Evolutionary conservation across 73 alveolate genomes (phyloP).

Genomic region (Tetrahymena thermophila): DNA sequence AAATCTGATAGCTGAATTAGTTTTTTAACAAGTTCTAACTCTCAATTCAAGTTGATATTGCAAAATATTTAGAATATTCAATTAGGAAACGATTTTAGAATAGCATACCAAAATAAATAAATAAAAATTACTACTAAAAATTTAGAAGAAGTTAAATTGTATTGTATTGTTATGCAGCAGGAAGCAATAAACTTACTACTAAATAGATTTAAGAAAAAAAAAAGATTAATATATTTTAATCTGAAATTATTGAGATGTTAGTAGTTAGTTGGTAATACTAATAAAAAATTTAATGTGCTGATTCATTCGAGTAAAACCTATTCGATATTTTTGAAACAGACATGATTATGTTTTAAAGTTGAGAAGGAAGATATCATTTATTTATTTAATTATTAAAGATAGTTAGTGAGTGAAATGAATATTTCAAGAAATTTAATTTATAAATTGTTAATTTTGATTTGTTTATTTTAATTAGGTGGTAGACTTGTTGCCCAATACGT

Average conservation of each 20-base stretch:
- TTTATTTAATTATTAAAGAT: no score
- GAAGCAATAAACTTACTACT: not conserved
- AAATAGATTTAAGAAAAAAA: not conserved
- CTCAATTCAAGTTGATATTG: not conserved
- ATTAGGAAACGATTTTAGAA: not conserved
- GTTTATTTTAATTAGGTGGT: constrained; percentile 11
- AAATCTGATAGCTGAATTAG: not conserved
- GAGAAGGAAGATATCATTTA: not conserved
- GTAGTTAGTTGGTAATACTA: not conserved
- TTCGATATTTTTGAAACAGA: no score
- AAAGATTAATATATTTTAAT: no score
- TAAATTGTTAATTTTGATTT: not conserved
- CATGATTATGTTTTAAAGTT: not conserved
- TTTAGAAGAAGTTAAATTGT: not conserved
- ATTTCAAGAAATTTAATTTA: not conserved
- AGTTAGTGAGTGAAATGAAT: not conserved
- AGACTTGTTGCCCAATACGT: constrained; percentile 50
- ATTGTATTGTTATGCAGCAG: not conserved
- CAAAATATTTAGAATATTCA: no score
- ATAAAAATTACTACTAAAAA: not conserved
- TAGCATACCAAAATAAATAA: not conserved
- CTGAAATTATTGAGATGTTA: not conserved
- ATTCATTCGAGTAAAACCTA: no score
- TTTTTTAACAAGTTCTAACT: not conserved
- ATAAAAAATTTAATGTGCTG: not conserved